Evolutionary conservation across 2,329 filamentous ascomycete genomes (phyloP).

Genomic region (Seiridium cupressi): DNA sequence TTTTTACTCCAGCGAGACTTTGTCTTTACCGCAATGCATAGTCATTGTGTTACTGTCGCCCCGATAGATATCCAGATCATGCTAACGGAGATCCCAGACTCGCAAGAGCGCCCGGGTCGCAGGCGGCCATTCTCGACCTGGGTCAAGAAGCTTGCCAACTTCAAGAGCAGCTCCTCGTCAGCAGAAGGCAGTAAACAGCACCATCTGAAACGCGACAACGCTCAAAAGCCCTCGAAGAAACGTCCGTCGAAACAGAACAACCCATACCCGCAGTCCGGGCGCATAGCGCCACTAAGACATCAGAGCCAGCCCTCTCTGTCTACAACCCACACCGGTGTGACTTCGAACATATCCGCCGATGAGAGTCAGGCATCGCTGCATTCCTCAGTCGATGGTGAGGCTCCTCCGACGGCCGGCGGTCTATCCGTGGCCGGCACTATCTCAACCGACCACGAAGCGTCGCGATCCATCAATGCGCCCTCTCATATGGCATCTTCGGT

Average conservation of each 20-base stretch:
- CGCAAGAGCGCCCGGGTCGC: slow-evolving; percentile 59
- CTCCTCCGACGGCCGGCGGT: slow-evolving; percentile 60
- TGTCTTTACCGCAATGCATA: not conserved
- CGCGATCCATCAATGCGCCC: slow-evolving; percentile 70
- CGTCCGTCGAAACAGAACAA: slow-evolving; percentile 71
- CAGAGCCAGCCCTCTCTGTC: slow-evolving; percentile 55
- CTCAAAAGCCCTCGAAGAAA: slow-evolving; percentile 53
- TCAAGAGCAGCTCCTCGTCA: slow-evolving; percentile 69
- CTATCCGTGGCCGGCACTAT: slow-evolving; percentile 69
- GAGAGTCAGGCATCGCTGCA: slow-evolving; percentile 59
- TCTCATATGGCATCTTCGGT: slow-evolving; percentile 68
- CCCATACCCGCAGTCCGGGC: slow-evolving; percentile 84
- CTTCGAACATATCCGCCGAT: slow-evolving; percentile 52
- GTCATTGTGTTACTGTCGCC: too few relatives aligned
- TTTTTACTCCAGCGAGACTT: not conserved
- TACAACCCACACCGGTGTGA: slow-evolving; percentile 50
- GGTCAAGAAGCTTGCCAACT: slow-evolving; percentile 89
- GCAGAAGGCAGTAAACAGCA: slow-evolving; percentile 43
- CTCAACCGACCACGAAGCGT: slow-evolving; percentile 66
- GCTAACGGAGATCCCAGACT: slow-evolving; percentile 47
- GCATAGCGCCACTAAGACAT: slow-evolving; percentile 37
- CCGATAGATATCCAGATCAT: not conserved
- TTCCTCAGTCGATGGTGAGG: slow-evolving; percentile 57
- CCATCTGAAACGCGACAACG: slow-evolving; percentile 37
- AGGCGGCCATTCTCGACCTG: slow-evolving; percentile 87